A percentile compares a stretch with the other conserved stretches of the same genome.
Evolutionary conservation across 2,329 filamentous ascomycete species (phyloP).

Genomic region (Cladosporium sp.): DNA sequence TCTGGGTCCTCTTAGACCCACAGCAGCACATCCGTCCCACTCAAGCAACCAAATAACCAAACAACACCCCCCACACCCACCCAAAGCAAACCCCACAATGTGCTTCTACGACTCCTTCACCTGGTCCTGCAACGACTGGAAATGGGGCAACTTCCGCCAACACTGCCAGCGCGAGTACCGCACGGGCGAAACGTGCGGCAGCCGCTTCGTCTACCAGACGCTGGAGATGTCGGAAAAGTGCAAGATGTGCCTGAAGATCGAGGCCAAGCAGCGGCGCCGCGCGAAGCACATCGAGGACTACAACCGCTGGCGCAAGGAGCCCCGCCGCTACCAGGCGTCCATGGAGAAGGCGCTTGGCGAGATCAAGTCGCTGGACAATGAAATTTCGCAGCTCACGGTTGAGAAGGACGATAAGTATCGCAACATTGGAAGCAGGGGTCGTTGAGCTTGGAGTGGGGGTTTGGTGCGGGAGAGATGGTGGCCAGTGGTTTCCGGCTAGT

Average conservation of each 20-base stretch:
- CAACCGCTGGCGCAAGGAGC: constrained; percentile 70
- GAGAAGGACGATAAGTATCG: constrained; percentile 26
- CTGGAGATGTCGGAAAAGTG: constrained; percentile 61
- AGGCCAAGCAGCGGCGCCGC: constrained; percentile 73
- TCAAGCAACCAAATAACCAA: constrained; percentile 30
- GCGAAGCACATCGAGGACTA: constrained; percentile 71
- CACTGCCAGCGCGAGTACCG: constrained; percentile 94
- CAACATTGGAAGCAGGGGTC: constrained; percentile 22
- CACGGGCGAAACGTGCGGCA: constrained; percentile 91
- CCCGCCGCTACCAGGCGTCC: constrained; percentile 53
- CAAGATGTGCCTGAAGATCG: constrained; percentile 82
- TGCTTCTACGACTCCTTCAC: constrained; percentile 93
- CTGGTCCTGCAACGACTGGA: constrained; percentile 84
- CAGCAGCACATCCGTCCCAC: neutral
- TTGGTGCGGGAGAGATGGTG: neutral
- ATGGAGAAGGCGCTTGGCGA: constrained; percentile 66
- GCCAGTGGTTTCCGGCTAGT: neutral
- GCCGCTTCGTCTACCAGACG: constrained; percentile 82
- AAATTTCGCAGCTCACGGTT: constrained; percentile 58
- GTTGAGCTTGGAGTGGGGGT: neutral
- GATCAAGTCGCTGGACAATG: constrained; percentile 64
- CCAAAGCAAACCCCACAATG: constrained; percentile 49
- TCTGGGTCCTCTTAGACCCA: too few relatives aligned
- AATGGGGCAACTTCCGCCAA: constrained; percentile 88
- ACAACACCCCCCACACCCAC: constrained; percentile 4